Percentiles rank a stretch among this genome's conserved stretches.
Evolutionary conservation across 225 moss, liverwort and hornwort genomes (phyloP).

Genomic region (Polytrichum formosum): DNA sequence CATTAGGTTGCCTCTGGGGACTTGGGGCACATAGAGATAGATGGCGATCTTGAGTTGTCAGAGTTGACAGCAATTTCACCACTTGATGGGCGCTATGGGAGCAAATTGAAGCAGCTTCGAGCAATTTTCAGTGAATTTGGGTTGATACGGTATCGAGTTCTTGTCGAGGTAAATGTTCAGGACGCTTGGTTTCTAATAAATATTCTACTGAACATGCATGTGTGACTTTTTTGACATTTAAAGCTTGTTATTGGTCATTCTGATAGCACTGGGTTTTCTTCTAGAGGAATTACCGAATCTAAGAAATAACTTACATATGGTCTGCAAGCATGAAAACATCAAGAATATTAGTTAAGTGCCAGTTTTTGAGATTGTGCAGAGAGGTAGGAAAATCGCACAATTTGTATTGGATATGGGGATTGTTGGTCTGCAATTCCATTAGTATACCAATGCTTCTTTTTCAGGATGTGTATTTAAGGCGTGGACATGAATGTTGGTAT

Average conservation of each 20-base stretch:
- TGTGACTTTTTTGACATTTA: not conserved
- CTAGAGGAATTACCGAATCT: not conserved
- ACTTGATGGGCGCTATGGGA: conserved; percentile 70
- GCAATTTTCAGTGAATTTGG: conserved; percentile 77
- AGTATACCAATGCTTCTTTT: too few species aligned
- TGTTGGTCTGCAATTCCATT: too few species aligned
- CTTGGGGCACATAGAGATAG: conserved; percentile 37
- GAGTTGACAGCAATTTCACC: conserved; percentile 72
- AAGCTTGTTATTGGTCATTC: too few species aligned
- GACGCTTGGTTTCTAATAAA: not conserved
- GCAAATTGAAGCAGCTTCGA: conserved; percentile 59
- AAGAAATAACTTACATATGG: not conserved
- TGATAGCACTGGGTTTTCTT: too few species aligned
- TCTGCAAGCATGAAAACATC: not conserved
- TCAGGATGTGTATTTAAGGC: too few species aligned
- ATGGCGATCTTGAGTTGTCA: conserved; percentile 51
- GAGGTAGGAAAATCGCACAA: too few species aligned
- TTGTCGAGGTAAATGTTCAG: conserved; percentile 61
- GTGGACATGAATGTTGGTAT: too few species aligned
- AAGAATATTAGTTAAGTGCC: too few species aligned
- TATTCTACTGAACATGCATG: not conserved
- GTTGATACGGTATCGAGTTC: conserved; percentile 70
- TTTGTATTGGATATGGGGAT: too few species aligned
- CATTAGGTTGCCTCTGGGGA: conserved; percentile 29
- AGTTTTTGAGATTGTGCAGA: too few species aligned